Conservation (phyloP, 352 stramenopile genomes). For the Blastocystis sp. region DNA sequence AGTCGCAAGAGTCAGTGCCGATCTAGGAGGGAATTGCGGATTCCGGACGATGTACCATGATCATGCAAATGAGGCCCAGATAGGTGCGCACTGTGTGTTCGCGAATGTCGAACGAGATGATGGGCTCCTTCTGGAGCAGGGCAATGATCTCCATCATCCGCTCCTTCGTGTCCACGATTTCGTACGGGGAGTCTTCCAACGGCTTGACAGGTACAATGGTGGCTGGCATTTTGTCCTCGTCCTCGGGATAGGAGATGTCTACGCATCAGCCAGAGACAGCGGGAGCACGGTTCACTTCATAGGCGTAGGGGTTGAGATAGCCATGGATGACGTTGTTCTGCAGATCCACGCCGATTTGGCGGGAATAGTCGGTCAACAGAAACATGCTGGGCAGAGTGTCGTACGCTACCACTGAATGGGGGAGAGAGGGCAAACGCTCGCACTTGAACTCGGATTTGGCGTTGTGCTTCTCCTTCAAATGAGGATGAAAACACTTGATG, state of each 20-base stretch:
- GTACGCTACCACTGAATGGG: neutral
- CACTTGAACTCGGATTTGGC: constrained; percentile 13
- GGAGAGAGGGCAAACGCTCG: neutral
- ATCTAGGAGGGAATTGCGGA: constrained; percentile 26
- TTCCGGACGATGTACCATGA: neutral
- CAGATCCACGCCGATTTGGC: constrained; percentile 54
- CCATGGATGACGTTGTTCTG: constrained; percentile 31
- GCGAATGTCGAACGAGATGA: constrained; percentile 29
- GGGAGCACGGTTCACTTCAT: constrained; percentile 48
- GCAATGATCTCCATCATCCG: neutral
- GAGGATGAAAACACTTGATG: constrained; percentile 2
- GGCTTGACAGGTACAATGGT: neutral
- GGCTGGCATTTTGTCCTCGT: constrained; percentile 9
- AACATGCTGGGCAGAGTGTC: constrained; percentile 8
- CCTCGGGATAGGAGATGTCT: constrained; percentile 43
- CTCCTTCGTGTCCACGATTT: constrained; percentile 11
- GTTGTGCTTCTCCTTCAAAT: constrained; percentile 41
- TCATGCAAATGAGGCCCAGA: constrained; percentile 52
- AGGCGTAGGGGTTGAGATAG: constrained; percentile 57
- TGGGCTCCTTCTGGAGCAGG: neutral
- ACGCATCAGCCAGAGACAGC: neutral
- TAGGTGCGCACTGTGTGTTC: constrained; percentile 27
- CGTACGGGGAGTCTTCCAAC: neutral
- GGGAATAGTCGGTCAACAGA: constrained; percentile 32
- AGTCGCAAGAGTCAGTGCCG: constrained; percentile 8